Percentiles rank a stretch among this genome's conserved stretches.
Evolutionary conservation across 2,329 filamentous ascomycete genomes (phyloP).

Genomic region (Penicillium griseofulvum): DNA sequence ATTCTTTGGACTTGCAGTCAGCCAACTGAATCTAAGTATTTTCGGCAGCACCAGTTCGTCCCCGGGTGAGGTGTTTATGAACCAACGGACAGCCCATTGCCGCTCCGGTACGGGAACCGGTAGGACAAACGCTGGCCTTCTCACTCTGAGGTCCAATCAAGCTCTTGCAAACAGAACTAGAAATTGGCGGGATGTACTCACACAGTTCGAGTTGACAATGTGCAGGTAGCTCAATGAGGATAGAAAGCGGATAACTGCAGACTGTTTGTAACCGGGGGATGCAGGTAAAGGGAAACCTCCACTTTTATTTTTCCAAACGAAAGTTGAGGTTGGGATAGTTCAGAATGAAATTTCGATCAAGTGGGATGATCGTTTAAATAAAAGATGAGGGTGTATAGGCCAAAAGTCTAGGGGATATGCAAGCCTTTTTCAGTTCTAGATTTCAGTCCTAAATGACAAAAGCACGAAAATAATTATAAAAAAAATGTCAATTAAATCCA

Average conservation of each 20-base stretch:
- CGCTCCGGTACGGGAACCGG: constrained; percentile 7
- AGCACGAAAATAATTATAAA: constrained; percentile 6
- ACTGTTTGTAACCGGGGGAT: constrained; percentile 17
- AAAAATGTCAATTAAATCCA: constrained; percentile 2
- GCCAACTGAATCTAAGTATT: neutral
- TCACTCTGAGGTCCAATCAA: constrained; percentile 15
- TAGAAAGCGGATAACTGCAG: constrained; percentile 19
- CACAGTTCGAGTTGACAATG: constrained; percentile 4
- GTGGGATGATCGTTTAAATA: constrained; percentile 11
- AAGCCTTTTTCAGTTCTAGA: constrained; percentile 22
- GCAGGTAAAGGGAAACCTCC: constrained; percentile 18
- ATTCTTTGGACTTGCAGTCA: constrained; percentile 5
- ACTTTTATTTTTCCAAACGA: neutral
- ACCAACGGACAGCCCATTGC: constrained; percentile 2
- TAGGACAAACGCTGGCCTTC: constrained; percentile 9
- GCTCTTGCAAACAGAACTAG: constrained; percentile 11
- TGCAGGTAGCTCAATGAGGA: constrained; percentile 9
- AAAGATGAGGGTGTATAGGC: neutral
- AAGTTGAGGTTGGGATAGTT: constrained; percentile 5
- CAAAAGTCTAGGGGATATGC: constrained; percentile 3
- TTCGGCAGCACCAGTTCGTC: constrained; percentile 4
- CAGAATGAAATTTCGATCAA: constrained; percentile 11
- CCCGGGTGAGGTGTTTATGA: neutral
- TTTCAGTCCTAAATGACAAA: constrained; percentile 6
- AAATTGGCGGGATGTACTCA: constrained; percentile 13